Conservation (phyloP, 1,139 yeast genomes). For the Yamadazyma membranifaciens region DNA sequence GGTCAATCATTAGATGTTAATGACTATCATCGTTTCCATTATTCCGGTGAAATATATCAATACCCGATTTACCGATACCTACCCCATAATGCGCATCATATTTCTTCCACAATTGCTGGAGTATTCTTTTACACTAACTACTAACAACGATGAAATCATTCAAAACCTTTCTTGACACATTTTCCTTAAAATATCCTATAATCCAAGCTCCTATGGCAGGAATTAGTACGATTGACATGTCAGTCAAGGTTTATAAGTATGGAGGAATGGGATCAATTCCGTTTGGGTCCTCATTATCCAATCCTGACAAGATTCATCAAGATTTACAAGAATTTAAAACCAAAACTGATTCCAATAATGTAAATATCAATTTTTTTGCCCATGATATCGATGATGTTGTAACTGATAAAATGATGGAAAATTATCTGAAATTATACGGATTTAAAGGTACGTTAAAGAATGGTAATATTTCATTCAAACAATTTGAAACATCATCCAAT, state of each 20-base stretch:
- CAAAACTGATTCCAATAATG: slow-evolving; percentile 15
- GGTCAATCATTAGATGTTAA: no score
- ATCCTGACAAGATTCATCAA: slow-evolving; percentile 10
- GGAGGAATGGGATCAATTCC: slow-evolving; percentile 52
- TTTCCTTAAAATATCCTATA: slow-evolving; percentile 27
- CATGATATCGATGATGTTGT: slow-evolving; percentile 26
- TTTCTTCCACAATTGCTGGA: background rate
- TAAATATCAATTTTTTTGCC: slow-evolving; percentile 49
- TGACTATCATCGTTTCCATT: no score
- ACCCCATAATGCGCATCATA: no score
- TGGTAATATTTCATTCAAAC: slow-evolving; percentile 36
- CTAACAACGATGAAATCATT: slow-evolving; percentile 9
- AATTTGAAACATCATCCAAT: slow-evolving; percentile 20
- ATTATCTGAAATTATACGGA: slow-evolving; percentile 22
- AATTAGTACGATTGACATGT: slow-evolving; percentile 39
- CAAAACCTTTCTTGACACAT: slow-evolving; percentile 8
- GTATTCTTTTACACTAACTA: background rate
- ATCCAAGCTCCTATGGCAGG: slow-evolving; percentile 60
- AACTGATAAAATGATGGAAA: slow-evolving; percentile 17
- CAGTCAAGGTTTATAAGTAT: slow-evolving; percentile 31
- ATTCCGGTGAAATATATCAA: no score
- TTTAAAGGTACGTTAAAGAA: slow-evolving; percentile 17
- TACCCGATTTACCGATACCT: no score
- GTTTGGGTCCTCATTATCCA: slow-evolving; percentile 30
- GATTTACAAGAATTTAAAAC: slow-evolving; percentile 16